These are phyloP conservation scores for Neurospora sp. DNA, from an alignment of 495 filamentous ascomycete genomes.

Conservation along the genomic window DNA sequence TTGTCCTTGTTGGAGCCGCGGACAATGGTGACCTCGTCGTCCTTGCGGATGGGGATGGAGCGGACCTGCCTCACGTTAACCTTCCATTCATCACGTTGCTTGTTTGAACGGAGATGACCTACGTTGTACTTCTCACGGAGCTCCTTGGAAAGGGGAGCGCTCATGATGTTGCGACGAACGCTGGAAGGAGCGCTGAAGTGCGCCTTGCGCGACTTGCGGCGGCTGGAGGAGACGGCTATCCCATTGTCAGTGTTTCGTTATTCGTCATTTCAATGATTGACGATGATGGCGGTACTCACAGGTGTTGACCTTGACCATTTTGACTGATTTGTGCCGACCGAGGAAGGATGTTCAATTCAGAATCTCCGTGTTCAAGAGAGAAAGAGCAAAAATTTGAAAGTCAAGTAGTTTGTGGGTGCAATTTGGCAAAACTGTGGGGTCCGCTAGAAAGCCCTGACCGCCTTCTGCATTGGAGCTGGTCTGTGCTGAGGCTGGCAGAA, in stretches of 20 bases:
- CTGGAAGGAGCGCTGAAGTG: slow-evolving; percentile 90
- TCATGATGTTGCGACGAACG: slow-evolving; percentile 87
- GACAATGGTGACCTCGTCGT: slow-evolving; percentile 85
- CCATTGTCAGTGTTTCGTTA: slow-evolving; percentile 1
- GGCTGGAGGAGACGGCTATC: slow-evolving; percentile 47
- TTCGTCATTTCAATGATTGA: background rate
- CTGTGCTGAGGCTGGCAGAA: background rate
- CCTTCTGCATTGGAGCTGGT: background rate
- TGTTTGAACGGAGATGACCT: too few relatives aligned
- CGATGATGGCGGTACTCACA: slow-evolving; percentile 11
- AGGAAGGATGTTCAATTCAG: slow-evolving; percentile 9
- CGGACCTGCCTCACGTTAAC: too few relatives aligned
- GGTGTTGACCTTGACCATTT: slow-evolving; percentile 26
- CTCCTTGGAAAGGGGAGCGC: slow-evolving; percentile 88
- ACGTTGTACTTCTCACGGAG: slow-evolving; percentile 92
- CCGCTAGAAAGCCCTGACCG: background rate
- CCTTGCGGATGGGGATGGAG: slow-evolving; percentile 94
- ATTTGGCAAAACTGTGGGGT: background rate
- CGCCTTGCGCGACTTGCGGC: slow-evolving; percentile 94
- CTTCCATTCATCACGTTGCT: too few relatives aligned
- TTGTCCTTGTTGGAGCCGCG: slow-evolving; percentile 89
- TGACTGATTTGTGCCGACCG: slow-evolving; percentile 22
- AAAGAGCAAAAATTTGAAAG: background rate
- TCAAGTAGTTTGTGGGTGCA: background rate
- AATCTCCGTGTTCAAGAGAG: background rate